Evolutionary conservation across 805 yeast species (phyloP), one percentile per base, ranked within the genome.

Genomic region (Dipodascopsis uninucleata): DNA sequence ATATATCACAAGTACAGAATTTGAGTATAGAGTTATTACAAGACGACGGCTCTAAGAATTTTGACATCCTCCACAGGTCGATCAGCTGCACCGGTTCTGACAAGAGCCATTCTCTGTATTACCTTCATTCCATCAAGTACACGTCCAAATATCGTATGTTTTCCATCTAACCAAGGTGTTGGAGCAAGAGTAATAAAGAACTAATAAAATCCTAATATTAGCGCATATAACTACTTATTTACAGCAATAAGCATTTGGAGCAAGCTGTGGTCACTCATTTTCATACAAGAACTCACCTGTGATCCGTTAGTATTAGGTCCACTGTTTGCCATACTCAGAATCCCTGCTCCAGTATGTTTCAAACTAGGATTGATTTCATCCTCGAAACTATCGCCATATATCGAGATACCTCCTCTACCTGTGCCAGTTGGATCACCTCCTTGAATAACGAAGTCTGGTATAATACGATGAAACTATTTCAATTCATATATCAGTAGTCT

Each of bases 281-380:
- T 28, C 12, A 16, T 10, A 16, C 35, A 9, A 2, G 14, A 20
- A n/a, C 43, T n/a, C 31, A 53, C 57, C 51, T 55, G 59, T 12
- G 94, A 84, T 20, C 95, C 95, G 65, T 86, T 86, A 66, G 95
- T 84, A 77, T 84, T 82, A 66, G 93, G 93, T 56, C 96, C 96
- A 49, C 90, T 84, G 59, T 86, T 87, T 53, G 96, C 96, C 96
- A 86, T 87, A 36, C 93, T 81, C 61, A 86, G 70, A 57, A 85
- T 74, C 63, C 94, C 94, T 50, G 90, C 84, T 65, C 76, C 82
- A 67, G 75, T 77, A 70, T 86, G 95, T 60, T 68, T 82, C 73
- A 78, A 77, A 5, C 31, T 53, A 43, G 48, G 58, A 24, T 54
- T 41, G 28, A 62, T 57, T 39, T 64, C 68, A 43, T 54, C 73